Percentiles rank a stretch among this genome's conserved stretches.
Evolutionary conservation across 2,329 filamentous ascomycete species (phyloP).

Genomic region (Tolypocladium pustulatum): DNA sequence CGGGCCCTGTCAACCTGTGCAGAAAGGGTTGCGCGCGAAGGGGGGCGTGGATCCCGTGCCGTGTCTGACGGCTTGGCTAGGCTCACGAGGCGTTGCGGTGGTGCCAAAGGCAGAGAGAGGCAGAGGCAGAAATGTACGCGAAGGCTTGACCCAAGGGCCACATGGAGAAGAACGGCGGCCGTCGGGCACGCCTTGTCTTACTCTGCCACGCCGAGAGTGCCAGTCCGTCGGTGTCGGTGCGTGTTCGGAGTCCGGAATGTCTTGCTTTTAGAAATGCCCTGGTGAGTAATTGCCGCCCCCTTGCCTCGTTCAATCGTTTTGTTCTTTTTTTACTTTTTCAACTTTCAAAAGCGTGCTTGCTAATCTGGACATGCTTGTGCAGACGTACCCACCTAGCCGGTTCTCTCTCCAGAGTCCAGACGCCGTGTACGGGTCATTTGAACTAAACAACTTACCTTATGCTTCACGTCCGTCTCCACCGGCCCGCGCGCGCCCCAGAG

Average conservation of each 20-base stretch:
- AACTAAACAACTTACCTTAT: not conserved
- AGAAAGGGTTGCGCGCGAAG: not conserved
- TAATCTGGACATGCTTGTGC: not conserved
- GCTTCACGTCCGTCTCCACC: not conserved
- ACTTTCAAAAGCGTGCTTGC: not conserved
- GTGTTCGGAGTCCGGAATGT: not conserved
- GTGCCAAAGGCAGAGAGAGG: not conserved
- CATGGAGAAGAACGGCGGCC: not conserved
- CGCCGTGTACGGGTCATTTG: not conserved
- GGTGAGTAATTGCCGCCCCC: not conserved
- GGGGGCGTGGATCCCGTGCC: not conserved
- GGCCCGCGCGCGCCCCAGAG: not conserved
- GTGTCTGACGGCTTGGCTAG: not conserved
- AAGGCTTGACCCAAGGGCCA: not conserved
- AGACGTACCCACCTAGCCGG: too few species aligned
- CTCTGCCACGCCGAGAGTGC: not conserved
- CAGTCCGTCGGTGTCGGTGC: not conserved
- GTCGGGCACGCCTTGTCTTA: not conserved
- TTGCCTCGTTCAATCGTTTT: not conserved
- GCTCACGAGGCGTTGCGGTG: not conserved
- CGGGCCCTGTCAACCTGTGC: not conserved
- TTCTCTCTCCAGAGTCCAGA: not conserved
- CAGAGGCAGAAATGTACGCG: not conserved
- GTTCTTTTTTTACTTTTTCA: not conserved
- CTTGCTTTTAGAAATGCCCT: not conserved